These are phyloP conservation scores for Pythium scleroteichum DNA, from an alignment of 352 stramenopile genomes.

Conservation along the genomic window DNA sequence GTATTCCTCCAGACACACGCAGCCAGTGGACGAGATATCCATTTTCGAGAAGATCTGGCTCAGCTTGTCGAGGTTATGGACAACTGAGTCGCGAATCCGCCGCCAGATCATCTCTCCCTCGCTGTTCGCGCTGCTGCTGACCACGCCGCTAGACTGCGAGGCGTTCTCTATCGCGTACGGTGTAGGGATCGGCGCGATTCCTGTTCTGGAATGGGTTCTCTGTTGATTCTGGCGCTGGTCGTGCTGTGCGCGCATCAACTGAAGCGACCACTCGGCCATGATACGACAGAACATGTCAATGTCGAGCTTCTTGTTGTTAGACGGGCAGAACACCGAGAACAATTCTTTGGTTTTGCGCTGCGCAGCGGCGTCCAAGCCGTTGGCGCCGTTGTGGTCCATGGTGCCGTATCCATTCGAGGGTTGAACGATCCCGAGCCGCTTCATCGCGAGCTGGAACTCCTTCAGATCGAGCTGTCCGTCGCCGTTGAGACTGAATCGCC, in stretches of 20 bases:
- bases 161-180: slow-evolving; percentile 41
- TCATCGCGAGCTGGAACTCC: slow-evolving; percentile 76
- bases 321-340: slow-evolving; percentile 71
- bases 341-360: slow-evolving; percentile 39
- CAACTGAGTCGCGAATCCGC: slow-evolving; percentile 50
- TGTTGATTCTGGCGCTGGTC: slow-evolving; percentile 22
- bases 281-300: slow-evolving; percentile 83
- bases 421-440: slow-evolving; percentile 61
- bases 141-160: slow-evolving; percentile 24
- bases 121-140: slow-evolving; percentile 4
- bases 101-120: slow-evolving; percentile 63
- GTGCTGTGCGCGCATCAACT: slow-evolving; percentile 52
- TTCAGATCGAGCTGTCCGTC: slow-evolving; percentile 71
- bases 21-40: slow-evolving; percentile 67
- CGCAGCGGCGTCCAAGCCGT: slow-evolving; percentile 3
- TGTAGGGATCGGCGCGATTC: slow-evolving; percentile 33
- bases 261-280: slow-evolving; percentile 77
- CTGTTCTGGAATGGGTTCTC: not conserved
- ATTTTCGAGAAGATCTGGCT: slow-evolving; percentile 80
- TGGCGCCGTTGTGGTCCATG: no score
- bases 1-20: slow-evolving; percentile 67
- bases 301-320: slow-evolving; percentile 66
- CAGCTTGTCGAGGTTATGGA: slow-evolving; percentile 63
- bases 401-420: not conserved
- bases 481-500: slow-evolving; percentile 76